Percentiles rank a stretch among this genome's conserved stretches.
phyloP scores from a whole-genome alignment of 2,329 filamentous ascomycete genomes.

The Sporothrix phasma region DNA sequence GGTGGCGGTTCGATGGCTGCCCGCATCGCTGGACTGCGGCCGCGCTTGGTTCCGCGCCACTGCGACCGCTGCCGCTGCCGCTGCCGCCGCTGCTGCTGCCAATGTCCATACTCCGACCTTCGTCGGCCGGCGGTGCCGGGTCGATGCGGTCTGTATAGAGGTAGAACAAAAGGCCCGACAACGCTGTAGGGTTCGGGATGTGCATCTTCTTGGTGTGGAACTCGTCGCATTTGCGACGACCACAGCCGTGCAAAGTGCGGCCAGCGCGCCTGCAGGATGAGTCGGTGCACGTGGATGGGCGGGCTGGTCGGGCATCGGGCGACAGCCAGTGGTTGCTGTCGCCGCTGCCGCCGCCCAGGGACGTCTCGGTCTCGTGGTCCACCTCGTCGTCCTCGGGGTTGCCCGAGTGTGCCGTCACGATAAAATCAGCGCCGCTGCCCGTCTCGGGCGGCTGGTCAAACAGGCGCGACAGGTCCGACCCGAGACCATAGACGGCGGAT shows the following conservation, averaged over 20 bases:
- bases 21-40: not conserved
- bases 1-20: constrained; percentile 17
- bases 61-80: not conserved
- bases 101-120: constrained; percentile 28
- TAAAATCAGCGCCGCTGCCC: constrained; percentile 81
- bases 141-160: constrained; percentile 91
- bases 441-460: constrained; percentile 80
- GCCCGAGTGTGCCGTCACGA: constrained; percentile 79
- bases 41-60: not conserved
- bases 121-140: constrained; percentile 34
- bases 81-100: not conserved
- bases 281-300: constrained; percentile 88
- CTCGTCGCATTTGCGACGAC: constrained; percentile 88
- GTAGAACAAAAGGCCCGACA: constrained; percentile 91
- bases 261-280: constrained; percentile 92
- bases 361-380: constrained; percentile 42
- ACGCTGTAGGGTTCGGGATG: constrained; percentile 94
- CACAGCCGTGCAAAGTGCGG: constrained; percentile 91
- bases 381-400: constrained; percentile 53
- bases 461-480: constrained; percentile 72
- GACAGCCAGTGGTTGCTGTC: constrained; percentile 41
- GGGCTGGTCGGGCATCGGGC: constrained; percentile 58
- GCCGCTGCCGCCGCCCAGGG: constrained; percentile 25
- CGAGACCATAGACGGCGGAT: constrained; percentile 58
- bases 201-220: constrained; percentile 97